These are phyloP conservation scores for Nicotiana rustica DNA, from an alignment of 305 asterid species.

Conservation along the genomic window DNA sequence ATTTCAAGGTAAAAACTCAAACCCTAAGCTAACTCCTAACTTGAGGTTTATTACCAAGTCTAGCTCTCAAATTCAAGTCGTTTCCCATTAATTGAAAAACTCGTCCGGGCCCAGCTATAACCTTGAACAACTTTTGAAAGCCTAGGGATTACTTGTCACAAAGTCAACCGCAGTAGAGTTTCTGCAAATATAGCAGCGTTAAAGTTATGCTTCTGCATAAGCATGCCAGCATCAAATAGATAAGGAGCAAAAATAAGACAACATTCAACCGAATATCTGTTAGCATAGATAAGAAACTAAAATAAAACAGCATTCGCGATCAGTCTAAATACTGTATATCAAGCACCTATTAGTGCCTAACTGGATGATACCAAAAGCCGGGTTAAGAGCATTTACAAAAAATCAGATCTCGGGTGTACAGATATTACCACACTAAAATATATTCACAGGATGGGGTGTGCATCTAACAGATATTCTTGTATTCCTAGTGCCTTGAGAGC, in stretches of 20 bases:
- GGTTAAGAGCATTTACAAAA: slow-evolving; percentile 19
- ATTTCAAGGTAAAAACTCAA: too few species aligned
- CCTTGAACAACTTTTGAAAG: background rate
- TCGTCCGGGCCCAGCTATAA: background rate
- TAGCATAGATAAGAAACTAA: slow-evolving; percentile 3
- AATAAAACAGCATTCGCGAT: background rate
- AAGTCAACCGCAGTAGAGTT: background rate
- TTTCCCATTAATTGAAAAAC: background rate
- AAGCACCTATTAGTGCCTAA: background rate
- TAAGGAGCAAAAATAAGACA: background rate
- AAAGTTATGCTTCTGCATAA: background rate
- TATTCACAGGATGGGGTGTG: slow-evolving; percentile 27
- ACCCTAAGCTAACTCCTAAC: too few species aligned
- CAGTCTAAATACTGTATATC: background rate
- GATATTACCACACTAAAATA: slow-evolving; percentile 24
- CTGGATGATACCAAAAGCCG: background rate
- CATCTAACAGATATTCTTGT: slow-evolving; percentile 13
- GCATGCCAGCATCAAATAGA: background rate
- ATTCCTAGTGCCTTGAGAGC: slow-evolving; percentile 28
- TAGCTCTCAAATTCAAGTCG: background rate
- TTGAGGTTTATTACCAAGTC: background rate
- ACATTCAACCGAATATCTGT: background rate
- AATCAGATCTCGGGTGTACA: slow-evolving; percentile 13
- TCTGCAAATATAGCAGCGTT: background rate
- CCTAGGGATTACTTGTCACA: background rate